phyloP scores from a whole-genome alignment of 2,329 filamentous ascomycete species.

The Corynespora cassiicola region DNA sequence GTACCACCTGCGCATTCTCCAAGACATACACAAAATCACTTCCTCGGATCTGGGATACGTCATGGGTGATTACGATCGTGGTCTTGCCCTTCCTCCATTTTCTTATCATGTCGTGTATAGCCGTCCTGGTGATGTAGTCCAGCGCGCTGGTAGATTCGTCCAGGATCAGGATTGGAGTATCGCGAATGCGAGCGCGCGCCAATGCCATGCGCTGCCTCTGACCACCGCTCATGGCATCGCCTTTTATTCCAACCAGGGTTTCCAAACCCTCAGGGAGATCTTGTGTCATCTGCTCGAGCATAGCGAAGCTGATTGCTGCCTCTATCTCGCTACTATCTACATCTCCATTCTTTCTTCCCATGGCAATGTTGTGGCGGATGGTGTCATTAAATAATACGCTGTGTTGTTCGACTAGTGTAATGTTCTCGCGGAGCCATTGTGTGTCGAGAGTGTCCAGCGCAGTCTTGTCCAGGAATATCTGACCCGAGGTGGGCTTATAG shows the following conservation, averaged over 20 bases:
- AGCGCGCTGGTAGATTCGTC: slow-evolving; percentile 90
- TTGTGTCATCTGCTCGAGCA: slow-evolving; percentile 71
- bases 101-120: slow-evolving; percentile 77
- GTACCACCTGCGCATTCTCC: slow-evolving; percentile 70
- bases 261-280: slow-evolving; percentile 73
- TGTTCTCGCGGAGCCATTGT: slow-evolving; percentile 76
- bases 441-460: slow-evolving; percentile 68
- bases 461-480: slow-evolving; percentile 72
- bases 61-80: slow-evolving; percentile 92
- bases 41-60: slow-evolving; percentile 75
- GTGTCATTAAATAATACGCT: slow-evolving; percentile 83
- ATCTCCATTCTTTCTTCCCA: slow-evolving; percentile 65
- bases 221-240: slow-evolving; percentile 78
- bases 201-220: slow-evolving; percentile 84
- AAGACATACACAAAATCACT: slow-evolving; percentile 83
- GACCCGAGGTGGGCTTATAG: slow-evolving; percentile 71
- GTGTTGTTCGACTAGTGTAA: slow-evolving; percentile 83
- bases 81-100: slow-evolving; percentile 81
- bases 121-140: slow-evolving; percentile 71
- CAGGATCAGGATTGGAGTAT: slow-evolving; percentile 81
- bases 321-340: slow-evolving; percentile 64
- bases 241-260: slow-evolving; percentile 74
- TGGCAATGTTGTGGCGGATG: slow-evolving; percentile 76
- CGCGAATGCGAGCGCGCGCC: slow-evolving; percentile 76
- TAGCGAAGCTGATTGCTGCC: slow-evolving; percentile 69